Evolutionary conservation across 352 stramenopile genomes (phyloP), one percentile per base, ranked within the genome.

Genomic region (Thraustochytrium sp.): DNA sequence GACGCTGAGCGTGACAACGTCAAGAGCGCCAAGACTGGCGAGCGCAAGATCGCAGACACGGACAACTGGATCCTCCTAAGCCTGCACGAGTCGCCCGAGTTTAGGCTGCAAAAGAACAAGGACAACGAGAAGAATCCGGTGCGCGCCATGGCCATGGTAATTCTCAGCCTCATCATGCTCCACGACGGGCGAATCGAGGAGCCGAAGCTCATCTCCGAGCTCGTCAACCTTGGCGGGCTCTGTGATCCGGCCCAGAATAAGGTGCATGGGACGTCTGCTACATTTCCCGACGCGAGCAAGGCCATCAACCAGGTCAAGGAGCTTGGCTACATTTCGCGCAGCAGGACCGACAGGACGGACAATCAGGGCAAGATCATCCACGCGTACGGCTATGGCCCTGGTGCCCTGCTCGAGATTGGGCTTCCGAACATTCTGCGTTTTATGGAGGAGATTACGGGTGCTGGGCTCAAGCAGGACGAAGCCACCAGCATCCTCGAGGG

Each of bases 351-450:
- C 42, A 16, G 18, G n/a, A 29, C 23, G 18, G 34, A 77, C 31
- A 36, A 62, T 31, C 26, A 77, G 8, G 34, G 34, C 49, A 34
- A 13, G 16, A 3, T 5, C 18, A 40, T 34, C 2, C 31, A 38
- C 37, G 36, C 68, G 8, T 77, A 77, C 65, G 11, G 16, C 42
- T 77, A 55, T 61, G 65, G 65, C 18, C 65, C 65, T 0, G 64
- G 26, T 16, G 49, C 42, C 23, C 21, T 38, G 31, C 49, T 77
- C 16, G 65, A 77, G 42, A 77, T 77, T 26, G 65, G 65, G 1
- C 46, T 77, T 5, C 65, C 65, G 8, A 77, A 77, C 42, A 77
- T 77, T 36, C 26, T 77, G 9, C 65, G 65, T 23, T 77, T 77
- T 36, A 77, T 77, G 42, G 49, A 77, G 46, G 2, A 74, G 36